phyloP scores from a whole-genome alignment of 495 filamentous ascomycete species.

The Neurospora sp. region DNA sequence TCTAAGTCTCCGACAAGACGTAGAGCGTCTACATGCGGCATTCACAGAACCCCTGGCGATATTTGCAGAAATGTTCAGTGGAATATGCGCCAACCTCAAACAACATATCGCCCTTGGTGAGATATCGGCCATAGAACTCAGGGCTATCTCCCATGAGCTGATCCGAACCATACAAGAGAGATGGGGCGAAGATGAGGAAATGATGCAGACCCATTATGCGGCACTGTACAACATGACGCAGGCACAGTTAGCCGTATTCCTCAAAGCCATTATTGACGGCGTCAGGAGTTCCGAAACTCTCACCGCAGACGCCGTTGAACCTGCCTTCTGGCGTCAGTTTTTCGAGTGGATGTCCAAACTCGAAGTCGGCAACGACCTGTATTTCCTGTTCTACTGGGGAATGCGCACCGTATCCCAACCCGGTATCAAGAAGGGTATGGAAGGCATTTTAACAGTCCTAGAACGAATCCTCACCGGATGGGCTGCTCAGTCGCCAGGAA shows the following conservation, averaged over 20 bases:
- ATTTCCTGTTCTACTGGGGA: background rate
- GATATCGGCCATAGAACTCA: conserved; percentile 1
- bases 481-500: background rate
- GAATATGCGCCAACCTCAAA: conserved; percentile 7
- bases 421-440: background rate
- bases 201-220: background rate
- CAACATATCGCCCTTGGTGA: conserved; percentile 9
- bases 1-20: background rate
- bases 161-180: background rate
- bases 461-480: background rate
- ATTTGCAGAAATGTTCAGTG: background rate
- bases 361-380: background rate
- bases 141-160: background rate
- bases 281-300: background rate
- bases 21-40: background rate
- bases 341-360: background rate
- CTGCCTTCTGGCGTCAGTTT: background rate
- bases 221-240: background rate
- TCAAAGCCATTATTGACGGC: background rate
- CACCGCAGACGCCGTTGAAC: background rate
- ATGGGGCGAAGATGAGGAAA: background rate
- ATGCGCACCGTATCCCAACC: background rate
- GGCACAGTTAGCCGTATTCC: background rate
- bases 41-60: background rate
- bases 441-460: background rate